Evolutionary conservation across 345 rosid species (phyloP), one percentile per base, ranked within the genome.

Genomic region (Gossypium bickii): DNA sequence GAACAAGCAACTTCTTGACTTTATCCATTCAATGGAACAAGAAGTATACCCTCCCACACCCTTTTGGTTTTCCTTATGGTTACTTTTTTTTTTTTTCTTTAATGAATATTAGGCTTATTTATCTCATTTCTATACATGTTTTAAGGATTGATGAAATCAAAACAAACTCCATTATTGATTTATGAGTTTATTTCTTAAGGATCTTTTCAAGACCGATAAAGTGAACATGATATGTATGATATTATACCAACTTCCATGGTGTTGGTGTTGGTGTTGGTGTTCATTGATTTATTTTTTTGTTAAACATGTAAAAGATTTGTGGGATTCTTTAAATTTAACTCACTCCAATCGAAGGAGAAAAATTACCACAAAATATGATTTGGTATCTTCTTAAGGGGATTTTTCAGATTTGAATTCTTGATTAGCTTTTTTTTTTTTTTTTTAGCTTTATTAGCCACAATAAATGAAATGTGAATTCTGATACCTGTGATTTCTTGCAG

Each of bases 11-110:
- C 69, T 79, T 57, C 44, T 57, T 24, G 70, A 66, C 10, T 20
- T n/a, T 5, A 75, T 79, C 22, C 27, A 18, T 43, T 48, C 63
- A 15, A 75, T 79, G 79, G 79, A 79, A 65, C 38, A 48, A 20
- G 79, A 79, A 57, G 79, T 79, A 34, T 34, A 75, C 48, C 43
- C 41, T 15, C 18, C 2, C 17, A 25, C n/a, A 25, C 71, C 25
- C 53, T 60, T 60, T 60, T 60, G 9, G 2, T 59, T 27, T 24
- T 9, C 8, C 24, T 15, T 55, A n/a, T 55, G 11, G 18, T 55
- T 34, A 34, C 1, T 5, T 29, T 34, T 34, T 5, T 29, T 34
- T 34, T 5, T 3, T 29, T 29, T 34, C 4, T 34, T 34, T 34
- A 34, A 34, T 34, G 41, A 57, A 9, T 22, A 11, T 22, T 57